Conservation (phyloP, 2,329 filamentous ascomycete species). For the Epicoccum nigrum region DNA sequence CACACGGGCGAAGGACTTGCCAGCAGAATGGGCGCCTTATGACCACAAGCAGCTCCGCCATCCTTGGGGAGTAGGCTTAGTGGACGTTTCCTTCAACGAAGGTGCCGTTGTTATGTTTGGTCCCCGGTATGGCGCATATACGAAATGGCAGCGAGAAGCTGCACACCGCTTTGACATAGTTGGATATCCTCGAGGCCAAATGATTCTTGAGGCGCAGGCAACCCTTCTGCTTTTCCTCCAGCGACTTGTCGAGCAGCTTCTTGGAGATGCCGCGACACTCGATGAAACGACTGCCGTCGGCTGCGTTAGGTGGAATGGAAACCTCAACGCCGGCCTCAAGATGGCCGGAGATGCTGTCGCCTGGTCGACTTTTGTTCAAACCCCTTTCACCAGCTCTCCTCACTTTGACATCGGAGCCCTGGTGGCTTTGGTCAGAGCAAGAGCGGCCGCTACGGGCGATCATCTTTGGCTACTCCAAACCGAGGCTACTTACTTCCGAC, state of each 20-base stretch:
- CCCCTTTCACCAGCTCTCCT: not conserved
- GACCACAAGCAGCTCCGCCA: not conserved
- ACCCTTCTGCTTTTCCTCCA: not conserved
- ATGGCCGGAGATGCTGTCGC: not conserved
- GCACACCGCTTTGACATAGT: not conserved
- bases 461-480: not conserved
- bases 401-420: not conserved
- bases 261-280: not conserved
- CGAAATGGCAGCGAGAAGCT: not conserved
- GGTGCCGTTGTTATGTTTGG: constrained; percentile 1
- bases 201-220: not conserved
- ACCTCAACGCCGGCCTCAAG: not conserved
- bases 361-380: not conserved
- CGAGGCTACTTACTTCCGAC: not conserved
- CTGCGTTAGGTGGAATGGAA: not conserved
- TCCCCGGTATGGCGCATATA: not conserved
- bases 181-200: not conserved
- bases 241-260: not conserved
- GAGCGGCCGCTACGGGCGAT: not conserved
- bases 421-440: not conserved
- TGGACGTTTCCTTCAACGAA: not conserved
- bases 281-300: not conserved
- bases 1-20: not conserved
- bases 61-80: not conserved
- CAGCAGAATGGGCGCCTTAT: not conserved